Conservation (phyloP, 495 filamentous ascomycete species). For the Penicillium parvum region DNA sequence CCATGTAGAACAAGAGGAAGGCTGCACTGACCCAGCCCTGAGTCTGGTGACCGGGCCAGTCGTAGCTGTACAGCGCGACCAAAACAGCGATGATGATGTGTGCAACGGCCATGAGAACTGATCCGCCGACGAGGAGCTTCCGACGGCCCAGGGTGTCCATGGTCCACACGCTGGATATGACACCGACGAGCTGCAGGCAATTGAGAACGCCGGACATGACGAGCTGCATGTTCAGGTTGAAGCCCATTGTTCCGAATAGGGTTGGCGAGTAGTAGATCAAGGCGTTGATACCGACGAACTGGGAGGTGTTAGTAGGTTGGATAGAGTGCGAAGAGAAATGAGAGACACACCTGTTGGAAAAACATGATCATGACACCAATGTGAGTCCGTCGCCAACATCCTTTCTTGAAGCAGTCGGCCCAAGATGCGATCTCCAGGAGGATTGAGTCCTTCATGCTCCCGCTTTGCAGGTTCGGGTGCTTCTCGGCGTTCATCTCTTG, state of each 20-base stretch:
- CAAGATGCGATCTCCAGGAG: conserved; percentile 43
- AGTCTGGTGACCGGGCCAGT: conserved; percentile 42
- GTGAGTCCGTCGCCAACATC: conserved; percentile 53
- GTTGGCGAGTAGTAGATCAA: conserved; percentile 55
- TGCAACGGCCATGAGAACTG: conserved; percentile 43
- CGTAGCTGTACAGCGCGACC: conserved; percentile 37
- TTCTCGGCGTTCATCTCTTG: conserved; percentile 41
- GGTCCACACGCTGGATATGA: conserved; percentile 43
- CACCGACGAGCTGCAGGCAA: conserved; percentile 48
- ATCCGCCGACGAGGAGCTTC: conserved; percentile 42
- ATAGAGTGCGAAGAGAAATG: too few species aligned
- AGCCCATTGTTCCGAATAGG: conserved; percentile 55
- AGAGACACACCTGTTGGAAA: conserved; percentile 56
- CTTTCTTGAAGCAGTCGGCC: conserved; percentile 45
- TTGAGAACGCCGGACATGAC: conserved; percentile 58
- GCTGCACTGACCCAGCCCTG: conserved; percentile 49
- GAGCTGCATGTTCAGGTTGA: conserved; percentile 51
- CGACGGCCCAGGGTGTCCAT: conserved; percentile 48
- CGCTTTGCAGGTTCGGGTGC: conserved; percentile 41
- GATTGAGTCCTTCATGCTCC: conserved; percentile 24
- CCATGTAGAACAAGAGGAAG: conserved; percentile 46
- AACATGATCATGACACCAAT: conserved; percentile 53
- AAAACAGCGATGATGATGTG: conserved; percentile 50
- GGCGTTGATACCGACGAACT: conserved; percentile 49
- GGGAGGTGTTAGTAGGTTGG: conserved; percentile 16